Evolutionary conservation across 2,329 filamentous ascomycete genomes (phyloP).

Genomic region (Cryphonectria carpinicola): DNA sequence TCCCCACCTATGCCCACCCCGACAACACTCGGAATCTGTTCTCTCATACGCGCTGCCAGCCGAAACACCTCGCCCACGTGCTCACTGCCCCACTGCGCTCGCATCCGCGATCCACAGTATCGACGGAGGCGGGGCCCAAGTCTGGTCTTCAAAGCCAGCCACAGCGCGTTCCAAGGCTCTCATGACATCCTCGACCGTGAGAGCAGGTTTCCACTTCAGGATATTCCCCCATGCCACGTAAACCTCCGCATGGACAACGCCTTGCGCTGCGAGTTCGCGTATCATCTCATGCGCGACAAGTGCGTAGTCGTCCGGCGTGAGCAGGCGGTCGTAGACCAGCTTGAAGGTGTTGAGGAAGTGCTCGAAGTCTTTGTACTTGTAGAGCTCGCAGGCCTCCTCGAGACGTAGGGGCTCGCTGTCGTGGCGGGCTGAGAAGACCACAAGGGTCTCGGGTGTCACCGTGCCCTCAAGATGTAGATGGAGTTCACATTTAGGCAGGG

Average conservation of each 20-base stretch:
- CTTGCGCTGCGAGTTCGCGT: slow-evolving; percentile 23
- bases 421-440: slow-evolving; percentile 28
- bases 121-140: slow-evolving; percentile 5
- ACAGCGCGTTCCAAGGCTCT: slow-evolving; percentile 21
- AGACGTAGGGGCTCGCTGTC: slow-evolving; percentile 27
- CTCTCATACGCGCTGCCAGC: slow-evolving; percentile 23
- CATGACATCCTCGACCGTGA: slow-evolving; percentile 29
- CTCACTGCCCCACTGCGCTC: slow-evolving; percentile 22
- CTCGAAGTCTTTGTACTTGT: slow-evolving; percentile 26
- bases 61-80: slow-evolving; percentile 24
- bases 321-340: slow-evolving; percentile 28
- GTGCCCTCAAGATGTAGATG: slow-evolving; percentile 31
- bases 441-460: slow-evolving; percentile 29
- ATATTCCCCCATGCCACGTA: slow-evolving; percentile 31
- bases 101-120: slow-evolving; percentile 28
- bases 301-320: slow-evolving; percentile 27
- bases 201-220: slow-evolving; percentile 26
- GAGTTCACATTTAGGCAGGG: slow-evolving; percentile 28
- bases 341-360: slow-evolving; percentile 28
- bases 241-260: slow-evolving; percentile 29
- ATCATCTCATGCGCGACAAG: slow-evolving; percentile 27
- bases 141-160: slow-evolving; percentile 15
- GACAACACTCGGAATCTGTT: slow-evolving; percentile 26
- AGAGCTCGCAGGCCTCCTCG: slow-evolving; percentile 28
- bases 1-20: slow-evolving; percentile 30